Conservation (phyloP, 2,329 filamentous ascomycete species). For the Rutstroemia sp. region DNA sequence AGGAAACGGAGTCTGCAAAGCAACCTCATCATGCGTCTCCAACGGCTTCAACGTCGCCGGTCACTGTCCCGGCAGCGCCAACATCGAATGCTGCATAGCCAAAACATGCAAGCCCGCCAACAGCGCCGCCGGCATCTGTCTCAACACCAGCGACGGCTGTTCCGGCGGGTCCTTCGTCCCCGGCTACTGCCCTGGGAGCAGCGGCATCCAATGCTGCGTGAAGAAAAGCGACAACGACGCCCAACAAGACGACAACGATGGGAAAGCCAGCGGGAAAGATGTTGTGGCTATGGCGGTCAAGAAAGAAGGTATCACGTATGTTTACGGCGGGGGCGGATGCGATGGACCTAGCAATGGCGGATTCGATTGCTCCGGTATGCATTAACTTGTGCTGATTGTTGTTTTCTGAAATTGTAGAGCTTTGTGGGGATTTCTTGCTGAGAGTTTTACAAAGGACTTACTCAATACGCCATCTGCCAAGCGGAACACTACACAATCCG, state of each 20-base stretch:
- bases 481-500: neutral
- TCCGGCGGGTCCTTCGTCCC: neutral
- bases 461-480: neutral
- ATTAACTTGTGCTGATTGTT: neutral
- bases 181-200: neutral
- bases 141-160: neutral
- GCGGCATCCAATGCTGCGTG: neutral
- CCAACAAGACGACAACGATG: neutral
- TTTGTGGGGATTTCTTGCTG: neutral
- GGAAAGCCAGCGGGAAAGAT: neutral
- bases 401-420: neutral
- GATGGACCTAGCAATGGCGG: neutral
- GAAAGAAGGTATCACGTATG: neutral
- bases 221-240: neutral
- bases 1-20: neutral
- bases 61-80: neutral
- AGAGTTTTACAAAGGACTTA: neutral
- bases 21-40: neutral
- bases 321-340: neutral
- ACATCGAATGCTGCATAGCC: neutral
- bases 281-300: neutral
- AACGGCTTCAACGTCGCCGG: neutral
- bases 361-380: neutral
- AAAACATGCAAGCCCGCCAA: neutral
- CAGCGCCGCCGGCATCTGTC: neutral